phyloP scores from a whole-genome alignment of 441 rosid species.

The Breynia disticha region DNA sequence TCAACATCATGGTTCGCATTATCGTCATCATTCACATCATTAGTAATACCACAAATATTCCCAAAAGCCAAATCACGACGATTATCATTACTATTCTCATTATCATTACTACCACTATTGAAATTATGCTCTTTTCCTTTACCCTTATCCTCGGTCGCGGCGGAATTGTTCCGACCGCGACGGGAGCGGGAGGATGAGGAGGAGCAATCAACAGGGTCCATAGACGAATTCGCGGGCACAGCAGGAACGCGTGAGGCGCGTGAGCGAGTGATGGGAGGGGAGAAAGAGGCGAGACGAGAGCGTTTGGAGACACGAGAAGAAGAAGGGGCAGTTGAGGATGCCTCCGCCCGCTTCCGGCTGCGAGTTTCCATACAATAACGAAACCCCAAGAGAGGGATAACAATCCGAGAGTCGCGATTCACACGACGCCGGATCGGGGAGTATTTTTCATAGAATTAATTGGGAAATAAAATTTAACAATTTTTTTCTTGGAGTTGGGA shows the following conservation, averaged over 20 bases:
- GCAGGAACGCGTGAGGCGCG: slow-evolving; percentile 18
- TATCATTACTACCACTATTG: no score
- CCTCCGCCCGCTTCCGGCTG: slow-evolving; percentile 99
- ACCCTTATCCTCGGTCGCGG: slow-evolving; percentile 92
- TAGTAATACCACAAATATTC: no score
- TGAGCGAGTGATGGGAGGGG: slow-evolving; percentile 14
- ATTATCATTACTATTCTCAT: no score
- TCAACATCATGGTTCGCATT: slow-evolving; percentile 1
- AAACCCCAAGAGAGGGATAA: slow-evolving; percentile 26
- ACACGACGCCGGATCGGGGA: slow-evolving; percentile 46
- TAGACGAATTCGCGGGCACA: no score
- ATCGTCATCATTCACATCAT: no score
- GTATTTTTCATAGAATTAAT: neutral
- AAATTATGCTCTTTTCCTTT: slow-evolving; percentile 93
- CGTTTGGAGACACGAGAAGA: slow-evolving; percentile 77
- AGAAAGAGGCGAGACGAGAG: slow-evolving; percentile 40
- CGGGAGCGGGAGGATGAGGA: slow-evolving; percentile 62
- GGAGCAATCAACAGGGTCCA: slow-evolving; percentile 47
- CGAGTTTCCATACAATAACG: slow-evolving; percentile 99
- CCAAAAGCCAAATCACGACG: no score
- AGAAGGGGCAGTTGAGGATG: slow-evolving; percentile 96
- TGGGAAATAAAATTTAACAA: no score
- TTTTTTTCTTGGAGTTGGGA: no score
- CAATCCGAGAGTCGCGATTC: slow-evolving; percentile 29
- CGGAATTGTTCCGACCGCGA: no score